phyloP scores from a whole-genome alignment of 1,284 basidiomycete species.

The Boletus mariae region DNA sequence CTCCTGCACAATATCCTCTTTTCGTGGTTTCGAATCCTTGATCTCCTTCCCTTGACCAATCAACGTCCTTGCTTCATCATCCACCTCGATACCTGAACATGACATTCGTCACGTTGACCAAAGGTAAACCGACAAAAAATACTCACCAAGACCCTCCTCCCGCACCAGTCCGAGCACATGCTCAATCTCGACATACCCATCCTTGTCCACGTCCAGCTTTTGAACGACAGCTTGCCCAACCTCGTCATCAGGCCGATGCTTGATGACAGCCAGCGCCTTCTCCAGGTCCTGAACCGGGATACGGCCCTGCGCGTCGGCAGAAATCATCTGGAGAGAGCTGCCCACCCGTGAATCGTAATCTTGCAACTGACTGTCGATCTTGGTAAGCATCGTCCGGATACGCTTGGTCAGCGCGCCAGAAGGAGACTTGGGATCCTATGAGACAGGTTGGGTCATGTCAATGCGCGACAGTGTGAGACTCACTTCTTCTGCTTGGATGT shows the following conservation, averaged over 20 bases:
- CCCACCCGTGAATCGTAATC: constrained; percentile 93
- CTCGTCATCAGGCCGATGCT: constrained; percentile 89
- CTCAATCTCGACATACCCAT: constrained; percentile 89
- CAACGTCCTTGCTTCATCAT: constrained; percentile 69
- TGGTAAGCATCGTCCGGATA: constrained; percentile 92
- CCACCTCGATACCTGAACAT: constrained; percentile 56
- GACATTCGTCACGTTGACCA: not conserved
- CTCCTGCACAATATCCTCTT: constrained; percentile 85
- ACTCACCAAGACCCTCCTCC: constrained; percentile 72
- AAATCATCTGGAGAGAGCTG: constrained; percentile 90
- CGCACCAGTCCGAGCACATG: constrained; percentile 77
- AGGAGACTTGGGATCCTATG: constrained; percentile 72
- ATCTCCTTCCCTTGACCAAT: constrained; percentile 75
- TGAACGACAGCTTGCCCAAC: constrained; percentile 86
- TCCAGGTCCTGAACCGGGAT: constrained; percentile 89
- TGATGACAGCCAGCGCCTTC: constrained; percentile 90
- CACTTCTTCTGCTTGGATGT: constrained; percentile 83
- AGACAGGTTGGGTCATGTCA: constrained; percentile 1
- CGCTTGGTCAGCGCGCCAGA: constrained; percentile 87
- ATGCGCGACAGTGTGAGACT: constrained; percentile 5
- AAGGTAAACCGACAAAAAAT: not conserved
- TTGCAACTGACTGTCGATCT: constrained; percentile 91
- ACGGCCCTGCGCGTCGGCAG: constrained; percentile 86
- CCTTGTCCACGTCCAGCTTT: constrained; percentile 95
- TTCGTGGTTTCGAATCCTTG: constrained; percentile 71